Evolutionary conservation across 2,329 filamentous ascomycete genomes (phyloP).

Genomic region (Diaporthe nobilis): DNA sequence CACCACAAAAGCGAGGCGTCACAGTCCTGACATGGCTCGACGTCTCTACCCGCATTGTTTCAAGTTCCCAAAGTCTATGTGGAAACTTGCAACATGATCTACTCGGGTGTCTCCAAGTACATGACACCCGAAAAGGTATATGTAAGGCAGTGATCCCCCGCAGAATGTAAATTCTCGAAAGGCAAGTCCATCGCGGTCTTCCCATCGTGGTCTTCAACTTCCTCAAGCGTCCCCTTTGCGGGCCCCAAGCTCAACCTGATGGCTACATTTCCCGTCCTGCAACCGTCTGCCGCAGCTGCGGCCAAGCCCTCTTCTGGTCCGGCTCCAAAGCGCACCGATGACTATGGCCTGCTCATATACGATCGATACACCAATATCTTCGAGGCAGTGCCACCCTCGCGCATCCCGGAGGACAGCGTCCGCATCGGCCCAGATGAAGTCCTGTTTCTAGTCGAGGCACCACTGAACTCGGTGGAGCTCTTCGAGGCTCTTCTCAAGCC

Average conservation of each 20-base stretch:
- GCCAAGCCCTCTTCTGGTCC: conserved; percentile 1
- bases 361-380: conserved; percentile 37
- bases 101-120: background rate
- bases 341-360: conserved; percentile 36
- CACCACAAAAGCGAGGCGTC: conserved; percentile 14
- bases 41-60: conserved; percentile 27
- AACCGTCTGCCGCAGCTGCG: conserved; percentile 15
- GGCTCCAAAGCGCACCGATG: conserved; percentile 13
- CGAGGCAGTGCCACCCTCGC: conserved; percentile 8
- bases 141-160: conserved; percentile 1
- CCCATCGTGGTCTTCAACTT: conserved; percentile 6
- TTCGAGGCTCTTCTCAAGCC: conserved; percentile 37
- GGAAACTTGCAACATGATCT: conserved; percentile 22
- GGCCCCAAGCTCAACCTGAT: conserved; percentile 21
- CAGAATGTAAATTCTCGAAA: background rate
- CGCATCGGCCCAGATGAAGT: conserved; percentile 34
- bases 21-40: conserved; percentile 20
- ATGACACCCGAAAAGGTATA: conserved; percentile 7
- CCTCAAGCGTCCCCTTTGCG: background rate
- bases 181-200: background rate
- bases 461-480: conserved; percentile 34
- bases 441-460: conserved; percentile 34
- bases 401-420: conserved; percentile 28
- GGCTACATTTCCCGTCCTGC: conserved; percentile 24
- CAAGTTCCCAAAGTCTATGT: conserved; percentile 25